Evolutionary conservation across 495 filamentous ascomycete species (phyloP).

Genomic region (Annulohypoxylon maeteangense): DNA sequence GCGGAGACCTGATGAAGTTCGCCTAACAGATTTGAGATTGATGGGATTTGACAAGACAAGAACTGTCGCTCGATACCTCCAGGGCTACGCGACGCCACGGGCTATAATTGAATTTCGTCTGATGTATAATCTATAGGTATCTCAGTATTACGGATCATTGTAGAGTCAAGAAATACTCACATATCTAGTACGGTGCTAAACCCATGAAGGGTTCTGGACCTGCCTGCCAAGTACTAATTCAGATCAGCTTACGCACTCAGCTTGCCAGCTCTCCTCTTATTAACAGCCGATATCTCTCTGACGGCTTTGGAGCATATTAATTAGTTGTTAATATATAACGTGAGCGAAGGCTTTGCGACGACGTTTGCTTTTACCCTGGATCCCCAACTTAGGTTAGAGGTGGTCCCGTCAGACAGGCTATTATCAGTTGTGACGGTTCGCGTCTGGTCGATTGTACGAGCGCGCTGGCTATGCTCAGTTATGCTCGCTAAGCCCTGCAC

Average conservation of each 20-base stretch:
- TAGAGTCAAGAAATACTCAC: background rate
- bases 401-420: slow-evolving; percentile 39
- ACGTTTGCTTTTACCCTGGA: slow-evolving; percentile 41
- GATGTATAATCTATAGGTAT: background rate
- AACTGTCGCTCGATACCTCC: background rate
- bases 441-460: slow-evolving; percentile 35
- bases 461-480: slow-evolving; percentile 18
- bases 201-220: background rate
- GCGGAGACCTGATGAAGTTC: background rate
- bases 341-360: slow-evolving; percentile 25
- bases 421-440: slow-evolving; percentile 37
- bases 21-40: background rate
- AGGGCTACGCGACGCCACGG: too few relatives aligned
- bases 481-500: slow-evolving; percentile 13
- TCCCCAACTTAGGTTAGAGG: slow-evolving; percentile 35
- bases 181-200: background rate
- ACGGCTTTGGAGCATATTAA: slow-evolving; percentile 31
- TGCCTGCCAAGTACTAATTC: background rate
- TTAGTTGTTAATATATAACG: slow-evolving; percentile 39
- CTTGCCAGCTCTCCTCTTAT: background rate
- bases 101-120: too few relatives aligned
- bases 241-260: background rate
- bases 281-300: slow-evolving; percentile 38
- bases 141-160: background rate
- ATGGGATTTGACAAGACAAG: slow-evolving; percentile 1